A percentile compares a stretch with the other conserved stretches of the same genome.
phyloP scores from a whole-genome alignment of 768 basidiomycete genomes.

The Leccinum truebloodii region DNA sequence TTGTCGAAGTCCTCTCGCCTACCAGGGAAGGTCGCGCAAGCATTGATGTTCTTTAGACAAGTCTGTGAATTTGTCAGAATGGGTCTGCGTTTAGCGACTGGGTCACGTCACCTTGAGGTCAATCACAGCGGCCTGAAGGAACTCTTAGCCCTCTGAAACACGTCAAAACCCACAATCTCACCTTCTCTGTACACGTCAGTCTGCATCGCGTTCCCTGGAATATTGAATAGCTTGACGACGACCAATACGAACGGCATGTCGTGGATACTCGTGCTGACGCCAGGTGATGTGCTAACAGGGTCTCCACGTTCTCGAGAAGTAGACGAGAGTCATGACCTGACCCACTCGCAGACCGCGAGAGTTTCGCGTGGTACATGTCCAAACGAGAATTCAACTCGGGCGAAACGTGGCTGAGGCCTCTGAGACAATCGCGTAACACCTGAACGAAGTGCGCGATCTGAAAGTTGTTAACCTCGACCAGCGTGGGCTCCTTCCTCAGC shows the following conservation, averaged over 20 bases:
- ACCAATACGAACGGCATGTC: constrained; percentile 80
- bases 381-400: constrained; percentile 80
- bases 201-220: constrained; percentile 66
- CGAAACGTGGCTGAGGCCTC: constrained; percentile 71
- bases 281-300: constrained; percentile 41
- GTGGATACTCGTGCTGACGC: constrained; percentile 46
- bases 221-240: constrained; percentile 72
- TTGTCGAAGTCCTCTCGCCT: constrained; percentile 83
- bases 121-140: constrained; percentile 69
- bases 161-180: constrained; percentile 19
- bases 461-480: too few species aligned
- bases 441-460: constrained; percentile 85
- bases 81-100: background rate
- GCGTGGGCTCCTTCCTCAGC: constrained; percentile 85
- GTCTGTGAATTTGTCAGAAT: constrained; percentile 43
- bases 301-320: constrained; percentile 56
- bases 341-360: constrained; percentile 64
- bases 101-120: constrained; percentile 72
- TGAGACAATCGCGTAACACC: constrained; percentile 79
- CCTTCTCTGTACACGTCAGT: constrained; percentile 83
- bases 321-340: constrained; percentile 70
- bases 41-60: constrained; percentile 89
- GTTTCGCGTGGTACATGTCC: constrained; percentile 81
- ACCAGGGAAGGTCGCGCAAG: constrained; percentile 80
- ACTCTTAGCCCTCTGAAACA: constrained; percentile 1